Evolutionary conservation across 495 filamentous ascomycete species (phyloP), one percentile per base, ranked within the genome.

Genomic region (Annulohypoxylon stygium): DNA sequence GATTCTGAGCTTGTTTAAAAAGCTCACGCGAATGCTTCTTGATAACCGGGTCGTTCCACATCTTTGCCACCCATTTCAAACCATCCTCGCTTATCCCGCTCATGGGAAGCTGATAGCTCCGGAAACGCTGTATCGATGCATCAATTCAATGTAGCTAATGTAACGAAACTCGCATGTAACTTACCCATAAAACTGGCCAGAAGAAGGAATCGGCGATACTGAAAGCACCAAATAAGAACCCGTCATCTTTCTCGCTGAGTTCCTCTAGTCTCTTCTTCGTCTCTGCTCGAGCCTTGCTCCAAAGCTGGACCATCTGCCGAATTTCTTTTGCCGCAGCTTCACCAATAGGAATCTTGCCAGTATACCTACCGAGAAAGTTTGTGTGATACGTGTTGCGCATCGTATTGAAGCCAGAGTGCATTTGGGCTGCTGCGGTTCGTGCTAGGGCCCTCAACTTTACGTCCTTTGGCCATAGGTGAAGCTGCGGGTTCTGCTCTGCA

Each of bases 351-450:
- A 71, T 65, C 1, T 72, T 63, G 36, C 83, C 72, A 14, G 70
- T 45, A 47, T 82, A 77, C 18, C 78, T 75, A 16, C 81, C 78
- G n/a, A 85, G 62, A 63, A 86, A 82, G 76, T 87, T 88, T 61
- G 81, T 82, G 26, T 66, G 39, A 72, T 82, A 86, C 8, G 79
- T 79, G 53, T 81, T 77, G 12, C 88, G 81, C 5, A 89, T 30
- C 0, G 78, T 72, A 1, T 34, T 30, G 73, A 90, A 90, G 25
- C 83, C 80, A 1, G 87, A 83, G 70, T 88, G 86, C 87, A 89
- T 90, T 76, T 88, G 81, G 0, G 86, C 84, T 2, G 79, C 80
- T 4, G 85, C 85, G 18, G 79, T 81, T 37, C 86, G 80, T 6
- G 88, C 87, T 12, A 86, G 78, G 0, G 86, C 86, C 65, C 86